A percentile compares a stretch with the other conserved stretches of the same genome.
These are phyloP conservation scores for Tetradesmus obliquus DNA, from an alignment of 139 green algal species.

Conservation along the genomic window DNA sequence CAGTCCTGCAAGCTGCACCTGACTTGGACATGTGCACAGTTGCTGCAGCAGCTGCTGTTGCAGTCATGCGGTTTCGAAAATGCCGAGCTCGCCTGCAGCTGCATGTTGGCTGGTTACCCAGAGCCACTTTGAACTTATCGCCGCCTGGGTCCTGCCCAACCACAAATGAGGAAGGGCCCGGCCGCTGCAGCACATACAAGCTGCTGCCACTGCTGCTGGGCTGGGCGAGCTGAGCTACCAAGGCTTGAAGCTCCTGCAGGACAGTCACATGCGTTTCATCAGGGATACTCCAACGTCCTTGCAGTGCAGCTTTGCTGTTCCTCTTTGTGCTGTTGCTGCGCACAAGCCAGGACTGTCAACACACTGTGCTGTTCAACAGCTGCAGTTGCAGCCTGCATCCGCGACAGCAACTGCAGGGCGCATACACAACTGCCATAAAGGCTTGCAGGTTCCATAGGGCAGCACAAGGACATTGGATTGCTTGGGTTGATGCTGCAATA, in stretches of 20 bases:
- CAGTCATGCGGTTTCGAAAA: not conserved
- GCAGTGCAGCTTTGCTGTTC: not conserved
- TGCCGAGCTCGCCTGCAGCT: not conserved
- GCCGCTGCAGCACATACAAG: conserved; percentile 16
- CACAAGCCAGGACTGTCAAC: not conserved
- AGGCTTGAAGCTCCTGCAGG: conserved; percentile 12
- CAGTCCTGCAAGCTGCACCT: too few relatives aligned
- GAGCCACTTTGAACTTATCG: not conserved
- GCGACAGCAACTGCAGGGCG: too few relatives aligned
- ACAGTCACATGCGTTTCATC: too few relatives aligned
- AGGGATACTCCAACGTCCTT: not conserved
- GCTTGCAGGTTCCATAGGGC: too few relatives aligned
- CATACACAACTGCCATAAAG: too few relatives aligned
- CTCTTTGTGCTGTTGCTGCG: not conserved
- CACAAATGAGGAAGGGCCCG: conserved; percentile 8
- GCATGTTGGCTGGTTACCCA: conserved; percentile 20
- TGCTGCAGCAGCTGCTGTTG: not conserved
- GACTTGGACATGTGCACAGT: not conserved
- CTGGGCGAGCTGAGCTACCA: not conserved
- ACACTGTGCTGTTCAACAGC: not conserved
- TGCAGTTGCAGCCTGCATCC: not conserved
- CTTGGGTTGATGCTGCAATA: not conserved
- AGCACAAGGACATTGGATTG: too few relatives aligned
- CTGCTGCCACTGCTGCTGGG: not conserved
- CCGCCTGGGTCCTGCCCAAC: conserved; percentile 2